Base-by-base conservation (phyloP, 495 filamentous ascomycete species). In the Bombardia bombarda region DNA sequence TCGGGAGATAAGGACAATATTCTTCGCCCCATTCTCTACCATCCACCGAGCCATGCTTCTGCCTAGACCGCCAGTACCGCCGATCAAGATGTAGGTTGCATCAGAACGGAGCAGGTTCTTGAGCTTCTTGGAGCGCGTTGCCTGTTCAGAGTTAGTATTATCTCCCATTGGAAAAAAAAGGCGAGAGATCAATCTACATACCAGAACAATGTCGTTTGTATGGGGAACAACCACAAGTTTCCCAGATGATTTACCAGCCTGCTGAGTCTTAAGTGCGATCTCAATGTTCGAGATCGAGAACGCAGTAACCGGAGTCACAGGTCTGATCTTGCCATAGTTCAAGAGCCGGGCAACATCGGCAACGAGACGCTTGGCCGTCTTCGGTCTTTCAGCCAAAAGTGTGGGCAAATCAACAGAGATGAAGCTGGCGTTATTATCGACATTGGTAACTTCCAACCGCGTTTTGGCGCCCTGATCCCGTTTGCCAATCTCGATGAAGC, bases 1-100 rank as follows among this genome's bases (percentile, higher is more conserved):
- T 21, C 82, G 67, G 7, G 77, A 79, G 13, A 83, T 60, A 5
- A 84, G 67, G 4, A 80, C 65, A 14, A 87, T 51, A 47, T 75
- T 64, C 23, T 60, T 62, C 8, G 80, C 83, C 7, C 80, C 80
- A 26, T 73, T 70, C 14, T 63, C 49, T 8, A 72, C 72, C 67
- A 86, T 72, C 78, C 77, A 83, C 2, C 59, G 64, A 1, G 78
- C 61, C 43, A 85, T 68, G 35, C 73, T 69, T 34, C 72, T 65
- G 16, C 81, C 81, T 9, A 86, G 67, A 9, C 80, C 82, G 9
- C 80, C 78, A 1, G 81, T 70, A 22, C 80, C 77, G n/a, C 80
- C 78, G 35, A 78, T 66, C 9, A 85, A 55, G 19, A 85, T 56
- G 48, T 84, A 83, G 3, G 70, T 67, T 1, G 65, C 73, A 49